Percentiles rank a stretch among this genome's conserved stretches.
Evolutionary conservation across 768 basidiomycete genomes (phyloP).

Genomic region (Mycena leptocephala): DNA sequence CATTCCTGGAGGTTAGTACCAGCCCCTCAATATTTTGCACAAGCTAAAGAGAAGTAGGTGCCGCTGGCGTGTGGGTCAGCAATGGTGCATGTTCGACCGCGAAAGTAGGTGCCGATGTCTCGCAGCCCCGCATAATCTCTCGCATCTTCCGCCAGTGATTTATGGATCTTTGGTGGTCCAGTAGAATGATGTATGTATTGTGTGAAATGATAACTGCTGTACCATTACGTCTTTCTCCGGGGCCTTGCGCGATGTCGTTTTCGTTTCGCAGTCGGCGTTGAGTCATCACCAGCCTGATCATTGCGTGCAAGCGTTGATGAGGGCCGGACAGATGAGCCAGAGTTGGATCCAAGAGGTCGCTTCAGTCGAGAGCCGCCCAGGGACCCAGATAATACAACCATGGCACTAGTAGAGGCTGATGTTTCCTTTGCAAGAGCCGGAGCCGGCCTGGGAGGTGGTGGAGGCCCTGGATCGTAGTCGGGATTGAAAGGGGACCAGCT

Average conservation of each 20-base stretch:
- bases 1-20: conserved; percentile 63
- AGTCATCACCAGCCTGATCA: background rate
- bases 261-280: background rate
- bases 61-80: conserved; percentile 70
- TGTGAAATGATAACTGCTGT: conserved; percentile 14
- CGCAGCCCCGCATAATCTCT: conserved; percentile 36
- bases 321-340: background rate
- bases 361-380: background rate
- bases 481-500: conserved; percentile 76
- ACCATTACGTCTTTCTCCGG: background rate
- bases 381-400: background rate
- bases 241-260: conserved; percentile 20
- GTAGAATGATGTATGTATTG: background rate
- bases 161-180: background rate
- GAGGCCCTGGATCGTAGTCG: conserved; percentile 81
- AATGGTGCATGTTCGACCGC: conserved; percentile 65
- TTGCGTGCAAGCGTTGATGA: background rate
- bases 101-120: background rate
- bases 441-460: conserved; percentile 60
- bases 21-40: conserved; percentile 13
- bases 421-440: background rate
- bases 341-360: background rate
- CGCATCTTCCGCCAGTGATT: conserved; percentile 49
- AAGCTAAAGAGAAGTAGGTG: conserved; percentile 49
- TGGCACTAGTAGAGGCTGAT: background rate